A percentile compares a stretch with the other conserved stretches of the same genome.
Conservation (phyloP, 140 eudicot genomes). For the Bidens hawaiensis region DNA sequence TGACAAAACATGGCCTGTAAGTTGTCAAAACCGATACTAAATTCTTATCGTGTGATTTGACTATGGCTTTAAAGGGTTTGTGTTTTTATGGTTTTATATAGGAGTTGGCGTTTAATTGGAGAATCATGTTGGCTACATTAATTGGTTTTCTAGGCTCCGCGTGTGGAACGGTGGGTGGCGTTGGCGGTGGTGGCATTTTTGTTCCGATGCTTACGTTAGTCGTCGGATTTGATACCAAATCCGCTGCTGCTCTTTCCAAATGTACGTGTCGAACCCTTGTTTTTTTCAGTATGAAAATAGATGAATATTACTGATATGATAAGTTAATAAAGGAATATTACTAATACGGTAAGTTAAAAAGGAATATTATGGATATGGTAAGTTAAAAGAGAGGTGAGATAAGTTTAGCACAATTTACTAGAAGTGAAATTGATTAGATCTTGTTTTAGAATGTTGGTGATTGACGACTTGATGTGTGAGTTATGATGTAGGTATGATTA, state of each 20-base stretch:
- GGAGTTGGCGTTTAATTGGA: conserved; percentile 80
- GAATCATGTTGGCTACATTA: conserved; percentile 68
- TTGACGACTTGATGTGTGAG: not conserved
- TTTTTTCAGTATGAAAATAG: too few relatives aligned
- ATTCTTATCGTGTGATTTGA: too few relatives aligned
- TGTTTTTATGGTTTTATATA: conserved; percentile 16
- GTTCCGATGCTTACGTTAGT: conserved; percentile 87
- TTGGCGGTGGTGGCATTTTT: conserved; percentile 98
- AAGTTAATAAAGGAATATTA: too few relatives aligned
- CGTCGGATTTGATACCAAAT: conserved; percentile 86
- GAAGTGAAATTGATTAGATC: not conserved
- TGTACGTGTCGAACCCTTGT: conserved; percentile 33
- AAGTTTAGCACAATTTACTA: too few relatives aligned
- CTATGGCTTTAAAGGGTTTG: not conserved
- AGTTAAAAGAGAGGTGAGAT: too few relatives aligned
- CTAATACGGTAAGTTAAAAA: too few relatives aligned
- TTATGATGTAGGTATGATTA: conserved; percentile 65
- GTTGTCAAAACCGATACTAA: not conserved
- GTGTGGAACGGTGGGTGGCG: conserved; percentile 95
- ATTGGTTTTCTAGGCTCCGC: conserved; percentile 95
- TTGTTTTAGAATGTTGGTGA: not conserved
- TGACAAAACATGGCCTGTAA: conserved; percentile 68
- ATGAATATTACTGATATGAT: too few relatives aligned
- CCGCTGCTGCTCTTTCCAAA: conserved; percentile 97
- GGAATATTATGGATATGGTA: too few relatives aligned